phyloP scores from a whole-genome alignment of 2,329 filamentous ascomycete species.

The Pseudocercospora cruenta region DNA sequence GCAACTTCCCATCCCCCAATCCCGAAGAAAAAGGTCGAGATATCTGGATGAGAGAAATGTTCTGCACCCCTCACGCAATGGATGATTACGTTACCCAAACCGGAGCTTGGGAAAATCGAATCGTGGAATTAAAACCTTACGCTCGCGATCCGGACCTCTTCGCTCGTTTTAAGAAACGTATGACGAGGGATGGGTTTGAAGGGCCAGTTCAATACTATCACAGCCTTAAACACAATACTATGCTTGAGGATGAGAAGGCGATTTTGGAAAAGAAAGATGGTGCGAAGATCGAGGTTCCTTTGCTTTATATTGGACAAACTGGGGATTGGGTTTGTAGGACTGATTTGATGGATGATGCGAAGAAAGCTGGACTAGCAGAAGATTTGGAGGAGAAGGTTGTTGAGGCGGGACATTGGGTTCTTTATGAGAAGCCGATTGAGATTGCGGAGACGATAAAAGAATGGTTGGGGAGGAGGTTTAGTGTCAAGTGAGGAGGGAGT shows the following conservation, averaged over 20 bases:
- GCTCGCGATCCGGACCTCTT: slow-evolving; percentile 35
- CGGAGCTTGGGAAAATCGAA: slow-evolving; percentile 25
- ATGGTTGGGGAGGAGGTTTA: slow-evolving; percentile 39
- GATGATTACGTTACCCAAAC: slow-evolving; percentile 35
- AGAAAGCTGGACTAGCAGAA: slow-evolving; percentile 29
- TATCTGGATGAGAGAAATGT: slow-evolving; percentile 41
- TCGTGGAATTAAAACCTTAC: slow-evolving; percentile 39
- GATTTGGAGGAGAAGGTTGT: slow-evolving; percentile 29
- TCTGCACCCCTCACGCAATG: slow-evolving; percentile 44
- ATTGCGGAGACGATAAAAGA: slow-evolving; percentile 28
- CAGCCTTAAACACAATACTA: slow-evolving; percentile 34
- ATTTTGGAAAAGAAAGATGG: slow-evolving; percentile 34
- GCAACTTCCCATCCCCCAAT: slow-evolving; percentile 23
- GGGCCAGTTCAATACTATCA: slow-evolving; percentile 45
- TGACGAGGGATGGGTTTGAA: slow-evolving; percentile 40
- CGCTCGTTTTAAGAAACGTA: slow-evolving; percentile 41
- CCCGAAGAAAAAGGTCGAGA: slow-evolving; percentile 33
- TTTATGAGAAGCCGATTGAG: slow-evolving; percentile 36
- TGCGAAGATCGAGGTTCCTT: slow-evolving; percentile 32
- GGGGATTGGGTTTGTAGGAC: slow-evolving; percentile 34
- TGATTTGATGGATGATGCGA: slow-evolving; percentile 30
- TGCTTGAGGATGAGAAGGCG: slow-evolving; percentile 33
- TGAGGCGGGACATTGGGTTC: slow-evolving; percentile 34
- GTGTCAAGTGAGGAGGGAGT: slow-evolving; percentile 23
- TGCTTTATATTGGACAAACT: slow-evolving; percentile 41